These are phyloP conservation scores for Tricholomella constricta DNA, from an alignment of 768 basidiomycete species.

Conservation along the genomic window DNA sequence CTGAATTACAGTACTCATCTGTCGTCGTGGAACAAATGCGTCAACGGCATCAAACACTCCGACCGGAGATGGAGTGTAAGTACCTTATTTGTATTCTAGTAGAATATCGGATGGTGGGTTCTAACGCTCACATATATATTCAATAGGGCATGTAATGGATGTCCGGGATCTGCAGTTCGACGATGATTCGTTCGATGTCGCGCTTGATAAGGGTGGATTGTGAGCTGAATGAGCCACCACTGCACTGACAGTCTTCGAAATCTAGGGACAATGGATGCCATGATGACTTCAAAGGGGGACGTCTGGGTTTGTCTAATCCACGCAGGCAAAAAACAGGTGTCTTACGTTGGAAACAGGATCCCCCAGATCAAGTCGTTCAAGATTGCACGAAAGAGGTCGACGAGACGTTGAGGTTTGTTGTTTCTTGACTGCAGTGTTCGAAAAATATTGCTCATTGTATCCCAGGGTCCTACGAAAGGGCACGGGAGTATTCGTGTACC, in stretches of 20 bases:
- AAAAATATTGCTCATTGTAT: neutral
- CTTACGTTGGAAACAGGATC: constrained; percentile 52
- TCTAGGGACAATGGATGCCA: constrained; percentile 81
- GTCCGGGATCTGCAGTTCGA: constrained; percentile 68
- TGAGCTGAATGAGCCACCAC: neutral
- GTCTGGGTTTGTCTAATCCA: constrained; percentile 61
- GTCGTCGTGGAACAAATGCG: constrained; percentile 78
- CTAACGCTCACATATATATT: neutral
- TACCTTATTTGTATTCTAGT: neutral
- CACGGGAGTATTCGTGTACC: constrained; percentile 68
- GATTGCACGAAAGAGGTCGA: constrained; percentile 78
- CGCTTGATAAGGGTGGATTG: constrained; percentile 71
- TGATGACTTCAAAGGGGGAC: constrained; percentile 82
- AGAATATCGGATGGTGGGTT: neutral
- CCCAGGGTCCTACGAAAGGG: constrained; percentile 62
- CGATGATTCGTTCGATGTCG: constrained; percentile 68
- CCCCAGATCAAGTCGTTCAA: constrained; percentile 66
- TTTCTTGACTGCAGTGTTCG: neutral
- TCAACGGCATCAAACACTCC: constrained; percentile 43
- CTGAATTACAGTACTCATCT: constrained; percentile 60
- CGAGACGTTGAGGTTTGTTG: constrained; percentile 65
- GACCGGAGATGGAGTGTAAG: constrained; percentile 76
- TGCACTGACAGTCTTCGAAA: neutral
- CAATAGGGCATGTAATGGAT: constrained; percentile 82
- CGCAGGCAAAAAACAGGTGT: neutral